These are phyloP conservation scores for Marchantia paleacea DNA, from an alignment of 225 moss, liverwort and hornwort species.

Conservation along the genomic window DNA sequence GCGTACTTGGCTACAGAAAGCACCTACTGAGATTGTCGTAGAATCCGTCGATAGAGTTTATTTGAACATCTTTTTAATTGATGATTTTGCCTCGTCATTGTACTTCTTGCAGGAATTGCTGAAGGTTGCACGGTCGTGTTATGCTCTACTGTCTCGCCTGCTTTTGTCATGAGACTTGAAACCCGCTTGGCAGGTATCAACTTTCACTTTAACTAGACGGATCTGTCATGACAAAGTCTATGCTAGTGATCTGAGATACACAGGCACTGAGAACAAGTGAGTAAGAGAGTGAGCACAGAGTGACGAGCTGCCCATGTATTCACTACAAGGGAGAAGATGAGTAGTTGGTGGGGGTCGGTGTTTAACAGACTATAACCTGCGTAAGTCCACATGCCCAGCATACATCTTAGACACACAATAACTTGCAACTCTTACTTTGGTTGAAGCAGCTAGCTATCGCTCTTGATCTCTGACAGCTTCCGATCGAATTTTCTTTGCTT, in stretches of 20 bases:
- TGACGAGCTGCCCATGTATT: too few species aligned
- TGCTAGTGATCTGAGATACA: too few species aligned
- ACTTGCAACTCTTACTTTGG: neutral
- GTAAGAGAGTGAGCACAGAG: too few species aligned
- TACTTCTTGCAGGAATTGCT: slow-evolving; percentile 54
- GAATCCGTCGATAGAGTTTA: neutral
- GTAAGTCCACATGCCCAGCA: too few species aligned
- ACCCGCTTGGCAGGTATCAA: slow-evolving; percentile 55
- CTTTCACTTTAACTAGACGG: neutral
- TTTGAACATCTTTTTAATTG: neutral
- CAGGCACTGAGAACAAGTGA: too few species aligned
- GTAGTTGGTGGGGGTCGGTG: too few species aligned
- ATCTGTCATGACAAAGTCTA: too few species aligned
- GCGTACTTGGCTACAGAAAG: neutral
- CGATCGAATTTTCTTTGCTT: too few species aligned
- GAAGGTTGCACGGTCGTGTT: slow-evolving; percentile 68
- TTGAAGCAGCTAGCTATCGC: neutral
- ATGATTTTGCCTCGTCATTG: neutral
- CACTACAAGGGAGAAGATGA: too few species aligned
- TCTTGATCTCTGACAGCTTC: too few species aligned
- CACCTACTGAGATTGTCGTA: neutral
- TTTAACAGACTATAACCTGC: too few species aligned
- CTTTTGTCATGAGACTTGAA: slow-evolving; percentile 72
- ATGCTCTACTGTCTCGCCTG: slow-evolving; percentile 90
- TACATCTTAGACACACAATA: too few species aligned